phyloP scores from a whole-genome alignment of 495 filamentous ascomycete species.

The Daldinia loculata region DNA sequence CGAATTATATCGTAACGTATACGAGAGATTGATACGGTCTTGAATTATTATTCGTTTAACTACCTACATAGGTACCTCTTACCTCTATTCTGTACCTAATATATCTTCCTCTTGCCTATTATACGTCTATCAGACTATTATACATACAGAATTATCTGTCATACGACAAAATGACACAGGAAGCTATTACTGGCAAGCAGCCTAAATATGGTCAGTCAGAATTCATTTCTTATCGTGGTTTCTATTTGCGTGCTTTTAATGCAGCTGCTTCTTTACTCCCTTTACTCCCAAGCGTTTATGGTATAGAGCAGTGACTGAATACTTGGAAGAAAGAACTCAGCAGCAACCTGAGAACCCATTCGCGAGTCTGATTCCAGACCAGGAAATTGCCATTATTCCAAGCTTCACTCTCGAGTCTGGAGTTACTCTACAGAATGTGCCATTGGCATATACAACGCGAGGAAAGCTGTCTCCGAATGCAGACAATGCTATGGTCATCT shows the following conservation, averaged over 20 bases:
- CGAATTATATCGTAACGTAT: background rate
- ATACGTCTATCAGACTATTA: no score
- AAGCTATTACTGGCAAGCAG: conserved; percentile 10
- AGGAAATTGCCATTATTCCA: conserved; percentile 84
- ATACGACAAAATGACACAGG: conserved; percentile 34
- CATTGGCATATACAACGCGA: conserved; percentile 89
- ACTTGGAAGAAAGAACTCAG: conserved; percentile 65
- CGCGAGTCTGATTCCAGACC: conserved; percentile 82
- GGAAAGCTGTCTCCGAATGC: conserved; percentile 76
- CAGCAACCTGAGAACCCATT: conserved; percentile 92
- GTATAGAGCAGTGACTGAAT: conserved; percentile 59
- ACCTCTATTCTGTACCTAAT: background rate
- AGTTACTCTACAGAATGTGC: conserved; percentile 84
- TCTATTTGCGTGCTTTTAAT: conserved; percentile 1
- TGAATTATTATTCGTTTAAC: background rate
- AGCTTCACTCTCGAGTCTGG: conserved; percentile 95
- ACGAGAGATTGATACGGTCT: background rate
- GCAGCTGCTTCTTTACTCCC: background rate
- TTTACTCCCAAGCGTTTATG: background rate
- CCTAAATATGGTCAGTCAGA: conserved; percentile 54
- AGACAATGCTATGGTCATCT: conserved; percentile 96
- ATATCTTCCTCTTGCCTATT: background rate
- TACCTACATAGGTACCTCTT: background rate
- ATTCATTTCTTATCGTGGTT: background rate
- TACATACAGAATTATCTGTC: background rate